phyloP scores from a whole-genome alignment of 2,329 filamentous ascomycete species.

The Aspergillus pseudoterreus region DNA sequence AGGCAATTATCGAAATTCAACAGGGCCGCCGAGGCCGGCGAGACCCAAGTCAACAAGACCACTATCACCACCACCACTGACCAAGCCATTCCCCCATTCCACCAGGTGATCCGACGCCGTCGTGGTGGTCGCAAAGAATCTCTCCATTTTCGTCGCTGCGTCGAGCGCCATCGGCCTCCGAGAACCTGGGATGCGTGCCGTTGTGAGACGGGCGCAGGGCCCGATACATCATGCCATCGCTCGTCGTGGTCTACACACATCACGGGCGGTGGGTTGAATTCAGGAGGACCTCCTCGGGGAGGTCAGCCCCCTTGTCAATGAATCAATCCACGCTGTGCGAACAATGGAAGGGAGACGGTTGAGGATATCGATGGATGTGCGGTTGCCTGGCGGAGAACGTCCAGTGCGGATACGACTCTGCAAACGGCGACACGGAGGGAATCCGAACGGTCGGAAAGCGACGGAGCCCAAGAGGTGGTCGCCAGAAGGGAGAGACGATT shows the following conservation, averaged over 20 bases:
- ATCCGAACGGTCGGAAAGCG: not conserved
- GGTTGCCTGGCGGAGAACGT: not conserved
- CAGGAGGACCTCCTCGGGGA: conserved; percentile 39
- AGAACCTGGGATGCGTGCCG: conserved; percentile 8
- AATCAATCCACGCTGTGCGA: conserved; percentile 36
- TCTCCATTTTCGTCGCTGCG: conserved; percentile 17
- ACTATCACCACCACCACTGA: conserved; percentile 20
- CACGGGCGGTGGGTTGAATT: conserved; percentile 23
- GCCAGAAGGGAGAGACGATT: not conserved
- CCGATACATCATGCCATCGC: conserved; percentile 15
- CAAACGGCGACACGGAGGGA: not conserved
- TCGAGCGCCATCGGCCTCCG: conserved; percentile 5
- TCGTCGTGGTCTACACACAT: conserved; percentile 29
- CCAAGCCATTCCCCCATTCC: conserved; percentile 12
- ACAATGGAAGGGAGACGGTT: not conserved
- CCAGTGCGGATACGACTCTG: not conserved
- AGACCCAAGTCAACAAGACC: conserved; percentile 9
- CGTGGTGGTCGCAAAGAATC: conserved; percentile 21
- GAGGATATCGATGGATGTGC: not conserved
- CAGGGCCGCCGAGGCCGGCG: conserved; percentile 59
- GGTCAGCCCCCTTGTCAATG: conserved; percentile 36
- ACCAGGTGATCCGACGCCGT: conserved; percentile 7
- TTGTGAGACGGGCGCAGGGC: conserved; percentile 6
- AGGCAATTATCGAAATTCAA: conserved; percentile 86
- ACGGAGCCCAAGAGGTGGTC: too few species aligned